A percentile compares a stretch with the other conserved stretches of the same genome.
phyloP scores from a whole-genome alignment of 768 basidiomycete genomes.

The Amanita exitialis region DNA sequence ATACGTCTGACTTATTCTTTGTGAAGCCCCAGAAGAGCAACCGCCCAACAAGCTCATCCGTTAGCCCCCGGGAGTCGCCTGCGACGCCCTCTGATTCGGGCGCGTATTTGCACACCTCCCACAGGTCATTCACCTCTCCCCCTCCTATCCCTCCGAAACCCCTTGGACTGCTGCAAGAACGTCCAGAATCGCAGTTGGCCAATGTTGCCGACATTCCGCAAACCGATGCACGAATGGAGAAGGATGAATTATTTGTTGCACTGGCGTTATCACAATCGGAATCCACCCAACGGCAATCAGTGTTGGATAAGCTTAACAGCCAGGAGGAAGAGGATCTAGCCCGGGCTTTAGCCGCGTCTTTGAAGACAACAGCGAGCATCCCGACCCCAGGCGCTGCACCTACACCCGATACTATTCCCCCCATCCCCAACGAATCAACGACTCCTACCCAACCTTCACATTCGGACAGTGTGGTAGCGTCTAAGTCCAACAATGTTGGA shows the following conservation, averaged over 20 bases:
- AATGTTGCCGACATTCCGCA: not conserved
- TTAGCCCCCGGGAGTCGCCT: not conserved
- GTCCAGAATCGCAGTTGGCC: not conserved
- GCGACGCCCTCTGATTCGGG: not conserved
- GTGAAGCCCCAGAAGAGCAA: constrained; percentile 9
- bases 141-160: constrained; percentile 35
- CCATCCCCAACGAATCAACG: not conserved
- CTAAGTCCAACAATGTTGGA: not conserved
- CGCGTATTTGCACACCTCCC: constrained; percentile 2
- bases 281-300: constrained; percentile 19
- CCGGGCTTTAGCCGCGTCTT: constrained; percentile 49
- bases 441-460: not conserved
- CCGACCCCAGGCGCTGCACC: not conserved
- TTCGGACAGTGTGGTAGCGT: too few species aligned
- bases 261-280: constrained; percentile 42
- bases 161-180: constrained; percentile 2
- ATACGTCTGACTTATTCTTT: constrained; percentile 22
- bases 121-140: constrained; percentile 13
- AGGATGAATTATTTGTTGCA: constrained; percentile 36
- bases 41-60: not conserved
- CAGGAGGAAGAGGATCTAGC: constrained; percentile 63
- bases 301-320: constrained; percentile 22
- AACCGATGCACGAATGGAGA: constrained; percentile 11
- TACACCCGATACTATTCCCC: not conserved
- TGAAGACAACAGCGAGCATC: constrained; percentile 7